Evolutionary conservation across 805 yeast genomes (phyloP), one percentile per base, ranked within the genome.

Genomic region (Tanozyma kutaoensis): DNA sequence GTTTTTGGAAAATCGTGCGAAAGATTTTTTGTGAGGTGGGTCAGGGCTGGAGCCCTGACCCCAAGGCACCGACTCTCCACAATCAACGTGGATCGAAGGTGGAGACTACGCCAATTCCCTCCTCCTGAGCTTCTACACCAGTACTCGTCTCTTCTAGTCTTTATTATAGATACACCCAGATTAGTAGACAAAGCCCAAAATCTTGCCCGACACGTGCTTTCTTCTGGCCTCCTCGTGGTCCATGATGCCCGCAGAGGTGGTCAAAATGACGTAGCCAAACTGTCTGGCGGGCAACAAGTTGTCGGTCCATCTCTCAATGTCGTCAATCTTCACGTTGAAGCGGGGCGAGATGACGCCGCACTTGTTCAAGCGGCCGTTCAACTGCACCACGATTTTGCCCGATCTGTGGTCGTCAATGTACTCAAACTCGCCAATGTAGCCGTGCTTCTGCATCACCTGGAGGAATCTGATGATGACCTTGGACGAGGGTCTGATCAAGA

Each of bases 321-420:
- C 46, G 30, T 30, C 30, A 26, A 42, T 40, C 39, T 40, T 40
- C 33, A 42, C 46, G 43, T 42, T 42, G 40, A 42, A 42, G 37
- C 46, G 39, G 31, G 46, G 46, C 25, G 46, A 42, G 32, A 42
- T 42, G 23, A 42, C 46, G 39, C 46, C 46, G 35, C 45, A 40
- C 42, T 42, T 15, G 17, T 42, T 41, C 40, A 43, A 43, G 47
- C 53, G 46, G 36, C 55, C 53, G 42, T 40, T 48, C 45, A 49
- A 46, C 33, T 50, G 54, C 27, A 53, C 48, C 32, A 43, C 48
- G 26, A 44, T 45, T 57, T 56, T 53, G 35, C 60, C 56, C 31
- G 51, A 46, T 41, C 46, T 45, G 52, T 42, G 52, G 48, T 51
- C 52, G 30, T 48, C 55, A 28, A 50, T 47, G 51, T 49, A 50